A percentile compares a stretch with the other conserved stretches of the same genome.
Evolutionary conservation across 805 yeast genomes (phyloP).

Genomic region (Kuraishia cidri): DNA sequence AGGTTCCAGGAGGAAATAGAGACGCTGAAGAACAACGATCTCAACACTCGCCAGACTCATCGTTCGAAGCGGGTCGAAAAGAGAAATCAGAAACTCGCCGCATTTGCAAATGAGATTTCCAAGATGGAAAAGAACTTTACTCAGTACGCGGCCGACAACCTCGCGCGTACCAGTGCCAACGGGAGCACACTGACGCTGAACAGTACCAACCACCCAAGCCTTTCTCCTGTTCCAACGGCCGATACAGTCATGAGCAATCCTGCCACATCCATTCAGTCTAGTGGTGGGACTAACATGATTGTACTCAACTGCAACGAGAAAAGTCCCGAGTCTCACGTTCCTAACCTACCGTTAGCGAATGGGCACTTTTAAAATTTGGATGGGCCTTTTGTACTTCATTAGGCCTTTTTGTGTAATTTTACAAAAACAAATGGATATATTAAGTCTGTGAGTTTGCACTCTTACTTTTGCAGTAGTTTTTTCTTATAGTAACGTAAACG

Average conservation of each 20-base stretch:
- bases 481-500: too few relatives aligned
- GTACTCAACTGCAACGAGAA: too few relatives aligned
- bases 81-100: conserved; percentile 14
- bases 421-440: too few relatives aligned
- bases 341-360: too few relatives aligned
- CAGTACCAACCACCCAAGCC: too few relatives aligned
- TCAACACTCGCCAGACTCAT: conserved; percentile 11
- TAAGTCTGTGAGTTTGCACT: too few relatives aligned
- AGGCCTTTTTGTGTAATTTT: too few relatives aligned
- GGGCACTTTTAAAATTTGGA: too few relatives aligned
- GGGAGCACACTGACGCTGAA: conserved; percentile 2
- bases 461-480: too few relatives aligned
- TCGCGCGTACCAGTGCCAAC: neutral
- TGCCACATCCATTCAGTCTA: neutral
- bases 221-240: neutral
- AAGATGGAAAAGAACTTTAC: conserved; percentile 5
- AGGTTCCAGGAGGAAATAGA: conserved; percentile 15
- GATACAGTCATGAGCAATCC: conserved; percentile 10
- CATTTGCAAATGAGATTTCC: conserved; percentile 12
- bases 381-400: too few relatives aligned
- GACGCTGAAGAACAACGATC: conserved; percentile 12
- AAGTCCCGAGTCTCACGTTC: too few relatives aligned
- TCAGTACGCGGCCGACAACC: conserved; percentile 1
- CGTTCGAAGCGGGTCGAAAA: conserved; percentile 12
- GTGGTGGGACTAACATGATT: too few relatives aligned